A percentile compares a stretch with the other conserved stretches of the same genome.
Evolutionary conservation across 306 rosid species (phyloP).

Genomic region (Cicer arietinum): DNA sequence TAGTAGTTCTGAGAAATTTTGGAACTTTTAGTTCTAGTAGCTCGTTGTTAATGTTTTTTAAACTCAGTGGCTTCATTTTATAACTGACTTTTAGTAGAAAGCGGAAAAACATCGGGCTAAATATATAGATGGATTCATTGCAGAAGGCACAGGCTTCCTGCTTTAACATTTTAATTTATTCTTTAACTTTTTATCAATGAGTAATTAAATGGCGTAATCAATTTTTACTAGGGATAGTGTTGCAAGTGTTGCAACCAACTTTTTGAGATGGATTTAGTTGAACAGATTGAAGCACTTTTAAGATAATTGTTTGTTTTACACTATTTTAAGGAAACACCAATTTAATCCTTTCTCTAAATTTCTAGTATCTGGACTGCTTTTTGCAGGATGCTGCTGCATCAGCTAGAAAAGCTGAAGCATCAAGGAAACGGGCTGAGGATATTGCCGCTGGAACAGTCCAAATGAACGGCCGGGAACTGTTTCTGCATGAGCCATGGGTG

Average conservation of each 20-base stretch:
- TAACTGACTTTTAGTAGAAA: background rate
- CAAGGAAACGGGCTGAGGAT: constrained; percentile 82
- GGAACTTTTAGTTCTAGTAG: background rate
- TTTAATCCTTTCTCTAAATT: background rate
- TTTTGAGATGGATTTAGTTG: constrained; percentile 19
- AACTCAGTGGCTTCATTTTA: constrained; percentile 2
- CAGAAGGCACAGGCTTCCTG: background rate
- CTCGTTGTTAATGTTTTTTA: background rate
- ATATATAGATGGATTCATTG: background rate
- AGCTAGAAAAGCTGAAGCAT: constrained; percentile 73
- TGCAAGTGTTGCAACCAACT: background rate
- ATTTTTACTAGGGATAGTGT: constrained; percentile 6
- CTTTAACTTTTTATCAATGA: background rate
- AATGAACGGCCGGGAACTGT: constrained; percentile 94
- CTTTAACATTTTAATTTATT: constrained; percentile 28
- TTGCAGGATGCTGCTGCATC: constrained; percentile 76
- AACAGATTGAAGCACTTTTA: constrained; percentile 30
- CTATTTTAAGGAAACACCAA: background rate
- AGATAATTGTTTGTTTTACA: background rate
- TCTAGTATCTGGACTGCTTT: constrained; percentile 1
- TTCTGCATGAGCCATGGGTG: constrained; percentile 84
- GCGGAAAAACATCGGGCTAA: background rate
- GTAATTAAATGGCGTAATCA: background rate
- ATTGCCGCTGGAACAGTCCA: constrained; percentile 73
- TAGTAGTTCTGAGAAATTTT: background rate